These are phyloP conservation scores for Moniliophthora roreri DNA, from an alignment of 1,284 basidiomycete genomes.

Conservation along the genomic window DNA sequence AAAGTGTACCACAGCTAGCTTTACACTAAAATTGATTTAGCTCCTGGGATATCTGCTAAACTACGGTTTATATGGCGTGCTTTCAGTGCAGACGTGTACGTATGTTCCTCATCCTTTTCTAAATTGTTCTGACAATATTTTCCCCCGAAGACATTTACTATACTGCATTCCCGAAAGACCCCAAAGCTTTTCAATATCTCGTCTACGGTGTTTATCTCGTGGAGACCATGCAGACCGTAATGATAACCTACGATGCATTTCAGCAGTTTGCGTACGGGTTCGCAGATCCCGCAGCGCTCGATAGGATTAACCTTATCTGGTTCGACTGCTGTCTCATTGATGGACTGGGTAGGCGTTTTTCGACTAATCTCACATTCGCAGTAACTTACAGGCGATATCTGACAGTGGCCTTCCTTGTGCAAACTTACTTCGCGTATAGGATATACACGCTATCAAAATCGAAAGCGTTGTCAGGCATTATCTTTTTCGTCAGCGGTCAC, in stretches of 20 bases:
- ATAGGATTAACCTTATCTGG: neutral
- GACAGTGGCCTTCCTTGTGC: neutral
- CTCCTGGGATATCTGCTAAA: neutral
- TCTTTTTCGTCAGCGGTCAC: neutral
- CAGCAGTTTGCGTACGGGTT: conserved; percentile 22
- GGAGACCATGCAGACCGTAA: conserved; percentile 16
- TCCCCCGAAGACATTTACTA: neutral
- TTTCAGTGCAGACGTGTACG: neutral
- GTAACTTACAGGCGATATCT: neutral
- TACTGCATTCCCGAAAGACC: neutral
- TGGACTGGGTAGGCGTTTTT: neutral
- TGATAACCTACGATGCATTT: conserved; percentile 21
- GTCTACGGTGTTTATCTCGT: conserved; percentile 18
- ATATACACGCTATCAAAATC: neutral
- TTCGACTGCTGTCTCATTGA: neutral
- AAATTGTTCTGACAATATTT: too few relatives aligned
- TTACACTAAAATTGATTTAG: too few relatives aligned
- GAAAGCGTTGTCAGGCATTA: neutral
- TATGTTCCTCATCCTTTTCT: too few relatives aligned
- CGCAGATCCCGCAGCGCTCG: conserved; percentile 13
- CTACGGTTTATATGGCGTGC: neutral
- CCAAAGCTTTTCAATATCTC: neutral
- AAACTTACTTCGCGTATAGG: neutral
- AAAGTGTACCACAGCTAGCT: neutral
- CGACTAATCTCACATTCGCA: neutral